Base-by-base conservation (phyloP, 257 asterid genomes). In the Echites panduratus region DNA sequence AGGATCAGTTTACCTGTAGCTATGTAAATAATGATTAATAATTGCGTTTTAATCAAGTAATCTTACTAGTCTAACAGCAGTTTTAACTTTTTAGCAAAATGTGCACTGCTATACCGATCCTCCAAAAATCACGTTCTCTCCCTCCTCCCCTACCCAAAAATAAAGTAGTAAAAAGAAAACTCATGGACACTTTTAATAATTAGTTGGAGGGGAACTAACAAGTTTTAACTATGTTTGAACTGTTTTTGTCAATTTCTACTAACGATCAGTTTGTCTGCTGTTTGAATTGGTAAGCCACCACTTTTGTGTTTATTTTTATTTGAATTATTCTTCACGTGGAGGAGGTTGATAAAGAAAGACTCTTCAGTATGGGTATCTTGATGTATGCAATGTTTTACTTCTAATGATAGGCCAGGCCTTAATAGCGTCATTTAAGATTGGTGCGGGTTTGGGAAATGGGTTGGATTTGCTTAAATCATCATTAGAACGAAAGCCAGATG, bases 1-100 rank as follows among this genome's bases (percentile, higher is more conserved):
- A 68, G 72, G 83, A 72, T 57, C 87, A 45, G 89, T 89, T 73
- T 83, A 79, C 78, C 66, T 84, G 82, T 85, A 86, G 83, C 71
- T 68, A 41, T 73, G 76, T 81, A 57, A 75, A 84, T 53, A 53
- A 6, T 53, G 9, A 41, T 32, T 81, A 81, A 73, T 35, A 52
- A 9, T 58, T 77, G 38, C 61, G 49, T 49, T 17, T 66, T 29
- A 29, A 10, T 13, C 22, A 49, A 72, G 63, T 35, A 17, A 12
- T 32, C 53, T 62, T 61, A 29, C 17, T 27, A 45, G 50, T 61
- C 40, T 32, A 38, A 44, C 14, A 35, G 62, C 10, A 24, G 22
- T 13, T n/a, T n/a, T 40, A 47, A 26, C 58, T 22, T 44, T 13
- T 35, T 68, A 13, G 53, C 57, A 49, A 53, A 47, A 26, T 68